Evolutionary conservation across 257 asterid genomes (phyloP).

Genomic region (Nicotiana noctiflora): DNA sequence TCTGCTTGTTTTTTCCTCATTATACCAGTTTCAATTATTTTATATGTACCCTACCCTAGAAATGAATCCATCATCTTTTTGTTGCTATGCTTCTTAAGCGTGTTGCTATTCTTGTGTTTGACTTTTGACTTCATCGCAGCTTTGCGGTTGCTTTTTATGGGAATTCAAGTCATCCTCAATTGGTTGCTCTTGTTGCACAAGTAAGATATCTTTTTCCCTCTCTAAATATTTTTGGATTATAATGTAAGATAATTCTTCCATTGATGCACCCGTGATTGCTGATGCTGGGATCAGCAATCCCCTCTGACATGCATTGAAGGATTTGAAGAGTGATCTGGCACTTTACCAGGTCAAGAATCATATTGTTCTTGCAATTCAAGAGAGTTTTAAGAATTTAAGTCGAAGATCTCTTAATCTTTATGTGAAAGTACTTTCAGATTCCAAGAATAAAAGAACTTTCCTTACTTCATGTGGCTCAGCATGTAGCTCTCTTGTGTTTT

Average conservation of each 20-base stretch:
- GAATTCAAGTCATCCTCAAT: slow-evolving; percentile 62
- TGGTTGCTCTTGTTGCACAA: slow-evolving; percentile 95
- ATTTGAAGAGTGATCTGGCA: no score
- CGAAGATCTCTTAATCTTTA: background rate
- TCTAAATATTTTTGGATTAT: background rate
- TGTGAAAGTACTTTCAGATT: background rate
- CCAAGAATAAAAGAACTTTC: background rate
- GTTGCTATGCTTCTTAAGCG: background rate
- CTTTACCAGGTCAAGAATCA: no score
- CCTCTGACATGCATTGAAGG: slow-evolving; percentile 4
- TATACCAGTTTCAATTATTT: background rate
- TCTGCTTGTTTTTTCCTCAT: background rate
- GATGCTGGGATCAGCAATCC: background rate
- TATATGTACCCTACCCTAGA: background rate
- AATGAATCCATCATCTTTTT: background rate
- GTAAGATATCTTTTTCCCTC: slow-evolving; percentile 34
- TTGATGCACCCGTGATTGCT: background rate
- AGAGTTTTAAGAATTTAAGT: background rate
- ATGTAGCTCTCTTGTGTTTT: background rate
- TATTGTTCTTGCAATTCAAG: background rate
- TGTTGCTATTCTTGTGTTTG: background rate
- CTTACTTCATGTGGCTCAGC: background rate
- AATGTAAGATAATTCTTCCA: background rate
- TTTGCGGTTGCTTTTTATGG: slow-evolving; percentile 89
- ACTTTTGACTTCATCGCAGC: slow-evolving; percentile 35